A percentile compares a stretch with the other conserved stretches of the same genome.
Conservation (phyloP, 495 filamentous ascomycete genomes). For the Daldinia childiae region DNA sequence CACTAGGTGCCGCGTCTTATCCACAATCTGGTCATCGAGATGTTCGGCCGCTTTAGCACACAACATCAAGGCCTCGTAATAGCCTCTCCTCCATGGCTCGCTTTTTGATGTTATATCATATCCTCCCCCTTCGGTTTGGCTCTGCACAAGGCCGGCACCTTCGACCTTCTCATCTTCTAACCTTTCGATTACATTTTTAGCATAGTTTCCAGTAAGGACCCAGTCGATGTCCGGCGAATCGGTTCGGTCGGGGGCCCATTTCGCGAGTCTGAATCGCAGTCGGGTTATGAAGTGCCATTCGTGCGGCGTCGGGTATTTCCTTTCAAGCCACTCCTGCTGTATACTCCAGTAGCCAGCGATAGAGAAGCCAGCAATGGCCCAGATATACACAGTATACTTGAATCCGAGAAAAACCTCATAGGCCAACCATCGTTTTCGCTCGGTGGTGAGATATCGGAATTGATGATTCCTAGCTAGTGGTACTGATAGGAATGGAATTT, state of each 20-base stretch:
- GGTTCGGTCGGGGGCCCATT: slow-evolving; percentile 63
- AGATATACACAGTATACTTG: slow-evolving; percentile 68
- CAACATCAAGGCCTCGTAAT: slow-evolving; percentile 81
- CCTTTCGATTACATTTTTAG: slow-evolving; percentile 63
- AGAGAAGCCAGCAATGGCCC: slow-evolving; percentile 62
- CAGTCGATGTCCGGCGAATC: slow-evolving; percentile 66
- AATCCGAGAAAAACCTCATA: slow-evolving; percentile 67
- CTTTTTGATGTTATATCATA: slow-evolving; percentile 76
- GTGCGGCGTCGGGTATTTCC: slow-evolving; percentile 74
- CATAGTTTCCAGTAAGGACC: slow-evolving; percentile 65
- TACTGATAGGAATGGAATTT: slow-evolving; percentile 78
- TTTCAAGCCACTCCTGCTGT: slow-evolving; percentile 75
- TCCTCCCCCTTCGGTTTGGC: slow-evolving; percentile 47
- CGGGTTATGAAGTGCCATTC: slow-evolving; percentile 77
- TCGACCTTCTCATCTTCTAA: slow-evolving; percentile 73
- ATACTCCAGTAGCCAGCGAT: slow-evolving; percentile 65
- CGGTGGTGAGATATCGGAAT: slow-evolving; percentile 78
- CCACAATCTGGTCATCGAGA: slow-evolving; percentile 77
- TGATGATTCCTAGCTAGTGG: slow-evolving; percentile 64
- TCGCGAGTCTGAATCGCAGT: slow-evolving; percentile 67
- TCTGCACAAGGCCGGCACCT: slow-evolving; percentile 66
- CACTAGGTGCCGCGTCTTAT: slow-evolving; percentile 69
- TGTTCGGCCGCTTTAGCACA: slow-evolving; percentile 79
- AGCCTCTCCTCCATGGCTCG: slow-evolving; percentile 83
- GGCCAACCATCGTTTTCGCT: slow-evolving; percentile 72